Base-by-base conservation (phyloP, 2,329 filamentous ascomycete genomes). In the Sordariomycetes sp. region DNA sequence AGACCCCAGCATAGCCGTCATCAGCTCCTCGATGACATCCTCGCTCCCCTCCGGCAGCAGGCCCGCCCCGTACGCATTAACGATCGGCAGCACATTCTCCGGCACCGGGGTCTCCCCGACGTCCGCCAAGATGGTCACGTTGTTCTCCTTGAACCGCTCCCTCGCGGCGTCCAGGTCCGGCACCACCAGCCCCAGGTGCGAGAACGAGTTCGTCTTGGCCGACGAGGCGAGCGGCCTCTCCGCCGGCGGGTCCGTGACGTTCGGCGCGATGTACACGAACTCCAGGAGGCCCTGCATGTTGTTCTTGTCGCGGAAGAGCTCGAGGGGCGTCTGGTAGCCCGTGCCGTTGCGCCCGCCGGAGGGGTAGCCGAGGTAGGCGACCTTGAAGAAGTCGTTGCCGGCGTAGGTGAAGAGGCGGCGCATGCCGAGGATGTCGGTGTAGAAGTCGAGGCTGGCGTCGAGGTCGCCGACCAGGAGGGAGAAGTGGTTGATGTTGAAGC, bases 301-400 rank as follows among this genome's bases (percentile, higher is more conserved):
- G 61, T 68, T 70, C 65, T 73, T 72, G 48, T 71, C 64, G 8
- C 65, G 62, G 22, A 61, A 55, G 51, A 72, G 61, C 60, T 72
- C 69, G 6, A 57, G 62, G 20, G 65, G 64, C 2, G 68, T 71
- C 62, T 72, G 70, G 58, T 66, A 72, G 12, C 68, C 71, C 4
- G 67, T 70, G 24, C 71, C 71, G 60, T 71, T 73, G 51, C 65
- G 64, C n/a, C 71, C 70, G 56, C 69, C 71, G 48, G 70, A 67
- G 32, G 65, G 62, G 59, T 72, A 68, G 46, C 65, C 69, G 63
- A 73, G 64, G 62, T 73, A 73, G 50, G 66, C 68, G 59, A 72
- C 63, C 25, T 65, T 65, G 55, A 65, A 69, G 37, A 65, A 61
- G 12, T 64, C 59, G 7, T 66, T 64, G 12, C 67, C 55, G 34